These are phyloP conservation scores for Gossypium lobatum DNA, from an alignment of 441 rosid genomes.

Conservation along the genomic window DNA sequence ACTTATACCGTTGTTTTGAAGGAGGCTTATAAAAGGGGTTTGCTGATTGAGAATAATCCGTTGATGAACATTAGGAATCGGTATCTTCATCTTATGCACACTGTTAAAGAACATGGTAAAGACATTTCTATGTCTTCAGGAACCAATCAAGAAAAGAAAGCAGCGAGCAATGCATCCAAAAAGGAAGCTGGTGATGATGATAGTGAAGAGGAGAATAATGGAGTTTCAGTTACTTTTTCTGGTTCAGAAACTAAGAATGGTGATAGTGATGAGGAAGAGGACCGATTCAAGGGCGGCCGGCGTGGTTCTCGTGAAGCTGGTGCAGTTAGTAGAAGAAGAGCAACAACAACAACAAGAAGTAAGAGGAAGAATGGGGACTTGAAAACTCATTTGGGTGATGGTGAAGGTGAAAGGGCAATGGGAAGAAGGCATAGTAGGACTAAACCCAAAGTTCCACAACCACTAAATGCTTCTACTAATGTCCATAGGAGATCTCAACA, in stretches of 20 bases:
- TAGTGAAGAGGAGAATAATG: constrained; percentile 19
- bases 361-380: constrained; percentile 19
- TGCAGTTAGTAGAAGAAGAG: constrained; percentile 19
- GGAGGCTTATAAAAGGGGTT: constrained; percentile 71
- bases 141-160: constrained; percentile 35
- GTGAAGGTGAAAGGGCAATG: constrained; percentile 17
- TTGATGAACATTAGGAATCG: constrained; percentile 46
- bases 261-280: constrained; percentile 29
- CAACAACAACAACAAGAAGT: constrained; percentile 9
- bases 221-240: constrained; percentile 3
- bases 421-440: constrained; percentile 13
- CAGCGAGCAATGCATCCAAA: constrained; percentile 17
- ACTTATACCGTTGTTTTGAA: constrained; percentile 67
- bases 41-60: constrained; percentile 51
- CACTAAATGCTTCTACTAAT: not conserved
- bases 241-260: constrained; percentile 39
- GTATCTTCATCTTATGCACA: constrained; percentile 77
- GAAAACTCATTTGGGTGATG: constrained; percentile 15
- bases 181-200: constrained; percentile 29
- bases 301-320: constrained; percentile 25
- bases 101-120: constrained; percentile 37
- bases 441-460: not conserved
- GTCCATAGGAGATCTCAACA: not conserved
- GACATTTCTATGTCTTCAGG: constrained; percentile 28
- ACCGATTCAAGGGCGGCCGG: constrained; percentile 16